Evolutionary conservation across 805 yeast genomes (phyloP).

Genomic region (Wickerhamomyces strasburgensis): DNA sequence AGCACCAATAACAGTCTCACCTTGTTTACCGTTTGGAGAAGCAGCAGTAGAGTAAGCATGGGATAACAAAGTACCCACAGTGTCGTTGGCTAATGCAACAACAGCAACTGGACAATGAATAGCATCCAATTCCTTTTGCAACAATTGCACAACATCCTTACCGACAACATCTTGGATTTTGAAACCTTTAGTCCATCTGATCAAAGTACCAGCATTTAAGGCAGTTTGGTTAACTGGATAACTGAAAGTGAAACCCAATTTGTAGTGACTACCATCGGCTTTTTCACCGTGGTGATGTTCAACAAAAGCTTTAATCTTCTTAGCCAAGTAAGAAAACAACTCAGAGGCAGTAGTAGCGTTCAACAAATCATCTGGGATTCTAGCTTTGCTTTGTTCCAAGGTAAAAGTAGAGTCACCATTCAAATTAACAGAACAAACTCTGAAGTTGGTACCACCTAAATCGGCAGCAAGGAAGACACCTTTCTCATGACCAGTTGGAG

Average conservation of each 20-base stretch:
- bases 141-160: constrained; percentile 67
- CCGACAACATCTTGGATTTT: constrained; percentile 82
- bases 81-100: constrained; percentile 91
- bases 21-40: constrained; percentile 50
- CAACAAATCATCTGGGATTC: constrained; percentile 76
- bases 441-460: constrained; percentile 92
- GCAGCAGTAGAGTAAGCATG: constrained; percentile 72
- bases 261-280: constrained; percentile 34
- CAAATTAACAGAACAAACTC: constrained; percentile 84
- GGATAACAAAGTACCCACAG: constrained; percentile 89
- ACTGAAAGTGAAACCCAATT: constrained; percentile 89
- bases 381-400: constrained; percentile 69
- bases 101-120: constrained; percentile 61
- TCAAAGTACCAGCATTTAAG: constrained; percentile 68
- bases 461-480: constrained; percentile 89
- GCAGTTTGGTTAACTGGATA: constrained; percentile 90
- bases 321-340: constrained; percentile 71
- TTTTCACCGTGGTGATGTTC: constrained; percentile 49
- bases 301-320: constrained; percentile 61
- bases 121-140: constrained; percentile 64
- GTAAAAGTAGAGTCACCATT: constrained; percentile 76
- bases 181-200: constrained; percentile 97
- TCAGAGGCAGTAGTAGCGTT: constrained; percentile 55
- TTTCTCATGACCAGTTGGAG: constrained; percentile 81
- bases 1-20: constrained; percentile 80